Percentiles rank a stretch among this genome's conserved stretches.
These are phyloP conservation scores for Discostella pseudostelligera DNA, from an alignment of 108 stramenopile species.

Conservation along the genomic window DNA sequence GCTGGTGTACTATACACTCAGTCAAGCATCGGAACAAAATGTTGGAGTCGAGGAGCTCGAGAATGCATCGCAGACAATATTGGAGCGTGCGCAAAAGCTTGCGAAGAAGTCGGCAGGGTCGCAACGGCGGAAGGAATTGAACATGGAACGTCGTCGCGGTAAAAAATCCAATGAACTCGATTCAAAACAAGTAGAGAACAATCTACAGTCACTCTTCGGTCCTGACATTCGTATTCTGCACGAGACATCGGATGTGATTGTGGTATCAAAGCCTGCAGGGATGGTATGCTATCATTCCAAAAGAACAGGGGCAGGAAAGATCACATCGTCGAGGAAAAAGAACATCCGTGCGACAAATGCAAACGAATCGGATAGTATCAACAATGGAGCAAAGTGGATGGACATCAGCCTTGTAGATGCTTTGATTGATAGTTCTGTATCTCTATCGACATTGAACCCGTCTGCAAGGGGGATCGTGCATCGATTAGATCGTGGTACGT, in stretches of 20 bases:
- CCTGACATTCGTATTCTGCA: constrained; percentile 55
- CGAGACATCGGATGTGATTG: constrained; percentile 58
- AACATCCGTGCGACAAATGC: constrained; percentile 11
- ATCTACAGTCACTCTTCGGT: constrained; percentile 47
- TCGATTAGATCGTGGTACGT: constrained; percentile 78
- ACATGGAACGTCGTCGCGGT: constrained; percentile 44
- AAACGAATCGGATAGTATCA: constrained; percentile 1
- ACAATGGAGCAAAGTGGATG: constrained; percentile 7
- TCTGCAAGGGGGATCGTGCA: constrained; percentile 70
- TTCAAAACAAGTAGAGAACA: constrained; percentile 24
- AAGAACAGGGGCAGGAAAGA: constrained; percentile 65
- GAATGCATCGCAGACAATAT: constrained; percentile 25
- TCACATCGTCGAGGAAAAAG: constrained; percentile 40
- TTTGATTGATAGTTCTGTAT: constrained; percentile 51
- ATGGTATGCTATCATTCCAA: constrained; percentile 61
- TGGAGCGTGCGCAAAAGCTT: constrained; percentile 46
- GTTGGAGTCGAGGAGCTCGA: neutral
- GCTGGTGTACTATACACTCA: constrained; percentile 13
- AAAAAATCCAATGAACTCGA: constrained; percentile 3
- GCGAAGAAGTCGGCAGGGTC: constrained; percentile 68
- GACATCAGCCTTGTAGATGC: constrained; percentile 77
- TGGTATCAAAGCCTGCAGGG: constrained; percentile 70
- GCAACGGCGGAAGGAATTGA: constrained; percentile 59
- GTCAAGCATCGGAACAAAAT: neutral
- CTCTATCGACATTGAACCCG: constrained; percentile 68